Conservation (phyloP, 768 basidiomycete species). For the Podaxis sp. region DNA sequence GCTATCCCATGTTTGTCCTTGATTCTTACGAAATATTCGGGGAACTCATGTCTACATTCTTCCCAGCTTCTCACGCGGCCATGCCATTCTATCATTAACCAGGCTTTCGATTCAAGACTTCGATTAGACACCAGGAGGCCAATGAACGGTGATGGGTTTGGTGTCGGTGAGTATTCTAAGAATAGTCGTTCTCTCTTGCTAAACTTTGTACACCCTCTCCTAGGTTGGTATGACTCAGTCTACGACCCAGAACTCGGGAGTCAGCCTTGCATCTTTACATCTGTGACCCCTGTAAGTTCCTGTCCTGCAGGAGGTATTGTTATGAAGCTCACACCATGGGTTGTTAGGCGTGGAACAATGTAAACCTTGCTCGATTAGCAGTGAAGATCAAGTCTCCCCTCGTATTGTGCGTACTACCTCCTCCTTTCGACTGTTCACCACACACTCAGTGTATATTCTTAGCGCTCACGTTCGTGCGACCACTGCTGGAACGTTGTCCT, state of each 20-base stretch:
- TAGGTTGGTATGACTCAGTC: slow-evolving; percentile 93
- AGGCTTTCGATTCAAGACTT: slow-evolving; percentile 92
- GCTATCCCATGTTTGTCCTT: slow-evolving; percentile 69
- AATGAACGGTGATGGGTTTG: slow-evolving; percentile 97
- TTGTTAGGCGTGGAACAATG: slow-evolving; percentile 91
- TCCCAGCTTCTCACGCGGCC: slow-evolving; percentile 85
- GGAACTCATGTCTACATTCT: slow-evolving; percentile 10
- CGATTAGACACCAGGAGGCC: slow-evolving; percentile 78
- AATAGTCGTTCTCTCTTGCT: background rate
- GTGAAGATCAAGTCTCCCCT: slow-evolving; percentile 97
- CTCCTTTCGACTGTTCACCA: background rate
- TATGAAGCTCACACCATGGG: background rate
- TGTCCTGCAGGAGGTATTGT: background rate
- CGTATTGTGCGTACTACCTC: slow-evolving; percentile 69
- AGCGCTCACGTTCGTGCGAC: slow-evolving; percentile 93
- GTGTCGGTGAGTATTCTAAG: slow-evolving; percentile 64
- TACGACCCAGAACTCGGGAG: slow-evolving; percentile 80
- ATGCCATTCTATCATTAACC: slow-evolving; percentile 95
- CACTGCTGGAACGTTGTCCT: slow-evolving; percentile 86
- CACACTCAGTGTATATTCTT: background rate
- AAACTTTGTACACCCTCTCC: background rate
- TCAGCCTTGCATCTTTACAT: slow-evolving; percentile 95
- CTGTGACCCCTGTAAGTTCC: slow-evolving; percentile 75
- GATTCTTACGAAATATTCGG: background rate
- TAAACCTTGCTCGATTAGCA: slow-evolving; percentile 88